Conservation (phyloP, 305 asterid genomes). For the Euphrasia arctica region DNA sequence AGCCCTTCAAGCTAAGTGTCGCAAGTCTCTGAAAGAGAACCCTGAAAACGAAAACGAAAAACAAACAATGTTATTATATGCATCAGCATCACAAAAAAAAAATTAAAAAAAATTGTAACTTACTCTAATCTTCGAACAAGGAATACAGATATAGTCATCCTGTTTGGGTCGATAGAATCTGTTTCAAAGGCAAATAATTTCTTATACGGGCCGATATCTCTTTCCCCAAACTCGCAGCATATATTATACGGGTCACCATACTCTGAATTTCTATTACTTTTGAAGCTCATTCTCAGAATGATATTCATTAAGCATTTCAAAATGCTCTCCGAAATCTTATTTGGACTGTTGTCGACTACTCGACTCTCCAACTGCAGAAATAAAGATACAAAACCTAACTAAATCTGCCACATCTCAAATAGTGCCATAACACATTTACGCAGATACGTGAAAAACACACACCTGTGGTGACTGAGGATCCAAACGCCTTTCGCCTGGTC, state of each 20-base stretch:
- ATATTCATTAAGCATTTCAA: conserved; percentile 61
- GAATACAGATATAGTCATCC: conserved; percentile 55
- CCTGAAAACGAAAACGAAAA: conserved; percentile 39
- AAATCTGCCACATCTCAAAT: conserved; percentile 8
- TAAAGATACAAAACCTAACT: background rate
- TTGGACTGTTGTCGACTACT: conserved; percentile 39
- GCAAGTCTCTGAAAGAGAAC: conserved; percentile 57
- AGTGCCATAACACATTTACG: background rate
- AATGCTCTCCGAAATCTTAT: conserved; percentile 63
- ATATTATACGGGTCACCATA: conserved; percentile 55
- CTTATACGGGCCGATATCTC: conserved; percentile 73
- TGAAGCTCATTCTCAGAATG: conserved; percentile 59
- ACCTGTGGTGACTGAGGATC: conserved; percentile 56
- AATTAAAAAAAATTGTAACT: conserved; percentile 18
- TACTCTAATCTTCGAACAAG: conserved; percentile 69
- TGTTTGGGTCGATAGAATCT: conserved; percentile 49
- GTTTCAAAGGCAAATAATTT: conserved; percentile 52
- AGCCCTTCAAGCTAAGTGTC: conserved; percentile 47
- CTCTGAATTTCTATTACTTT: conserved; percentile 29
- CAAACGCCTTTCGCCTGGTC: conserved; percentile 38
- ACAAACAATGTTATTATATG: conserved; percentile 9
- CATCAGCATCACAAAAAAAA: background rate
- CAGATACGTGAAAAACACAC: conserved; percentile 13
- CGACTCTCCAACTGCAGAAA: conserved; percentile 42
- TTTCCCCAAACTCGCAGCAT: conserved; percentile 46